A percentile compares a stretch with the other conserved stretches of the same genome.
Evolutionary conservation across 2,329 filamentous ascomycete genomes (phyloP).

Genomic region (Bertia moriformis): DNA sequence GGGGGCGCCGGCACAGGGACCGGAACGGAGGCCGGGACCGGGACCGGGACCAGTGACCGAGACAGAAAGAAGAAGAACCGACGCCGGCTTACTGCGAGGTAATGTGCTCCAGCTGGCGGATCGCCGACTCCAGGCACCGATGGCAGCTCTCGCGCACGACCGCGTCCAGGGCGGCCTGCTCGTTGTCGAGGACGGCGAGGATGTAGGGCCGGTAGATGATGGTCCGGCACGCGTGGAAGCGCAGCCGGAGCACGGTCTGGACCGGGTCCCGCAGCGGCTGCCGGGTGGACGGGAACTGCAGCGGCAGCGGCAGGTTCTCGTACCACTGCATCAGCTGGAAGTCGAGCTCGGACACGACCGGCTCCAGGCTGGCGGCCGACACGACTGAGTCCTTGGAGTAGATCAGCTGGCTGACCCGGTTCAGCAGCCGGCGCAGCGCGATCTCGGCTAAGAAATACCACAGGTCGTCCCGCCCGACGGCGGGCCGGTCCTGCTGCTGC

Average conservation of each 20-base stretch:
- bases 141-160: slow-evolving; percentile 65
- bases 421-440: slow-evolving; percentile 61
- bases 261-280: slow-evolving; percentile 56
- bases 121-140: slow-evolving; percentile 67
- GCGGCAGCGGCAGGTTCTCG: slow-evolving; percentile 56
- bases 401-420: slow-evolving; percentile 65
- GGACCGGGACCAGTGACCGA: slow-evolving; percentile 5
- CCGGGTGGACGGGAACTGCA: slow-evolving; percentile 65
- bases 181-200: slow-evolving; percentile 64
- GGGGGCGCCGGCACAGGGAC: no score
- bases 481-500: slow-evolving; percentile 5
- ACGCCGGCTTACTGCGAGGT: slow-evolving; percentile 53
- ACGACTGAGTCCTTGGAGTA: slow-evolving; percentile 59
- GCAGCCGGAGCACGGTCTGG: slow-evolving; percentile 63
- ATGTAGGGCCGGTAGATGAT: slow-evolving; percentile 80
- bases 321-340: slow-evolving; percentile 78
- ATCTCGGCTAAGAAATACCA: slow-evolving; percentile 83
- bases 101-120: slow-evolving; percentile 68
- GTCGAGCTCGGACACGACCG: slow-evolving; percentile 66
- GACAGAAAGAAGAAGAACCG: not conserved
- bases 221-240: slow-evolving; percentile 74
- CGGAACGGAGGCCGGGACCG: not conserved
- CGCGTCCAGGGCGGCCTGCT: slow-evolving; percentile 56
- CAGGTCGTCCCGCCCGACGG: slow-evolving; percentile 59
- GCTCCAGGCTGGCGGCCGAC: slow-evolving; percentile 60